A percentile compares a stretch with the other conserved stretches of the same genome.
Conservation (phyloP, 495 filamentous ascomycete genomes). For the Trichocladium antarcticum region DNA sequence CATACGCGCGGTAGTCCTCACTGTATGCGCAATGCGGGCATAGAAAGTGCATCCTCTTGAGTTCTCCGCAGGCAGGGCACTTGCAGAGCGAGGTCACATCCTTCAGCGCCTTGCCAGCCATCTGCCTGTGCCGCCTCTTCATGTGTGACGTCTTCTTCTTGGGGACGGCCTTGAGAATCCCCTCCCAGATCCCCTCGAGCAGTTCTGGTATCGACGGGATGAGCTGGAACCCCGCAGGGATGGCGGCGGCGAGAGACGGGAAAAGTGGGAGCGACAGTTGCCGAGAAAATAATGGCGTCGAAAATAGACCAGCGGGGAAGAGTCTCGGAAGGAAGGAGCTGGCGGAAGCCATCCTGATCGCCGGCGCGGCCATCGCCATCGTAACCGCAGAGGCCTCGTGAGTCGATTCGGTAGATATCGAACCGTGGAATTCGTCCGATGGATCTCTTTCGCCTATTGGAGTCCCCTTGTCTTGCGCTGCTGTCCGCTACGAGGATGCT, state of each 20-base stretch:
- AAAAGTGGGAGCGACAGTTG: conserved; percentile 35
- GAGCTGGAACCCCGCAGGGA: conserved; percentile 46
- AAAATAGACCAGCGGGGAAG: conserved; percentile 28
- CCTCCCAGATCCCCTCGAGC: conserved; percentile 77
- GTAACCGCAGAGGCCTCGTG: neutral
- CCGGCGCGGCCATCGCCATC: conserved; percentile 35
- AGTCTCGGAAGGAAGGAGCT: conserved; percentile 28
- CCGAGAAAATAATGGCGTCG: conserved; percentile 28
- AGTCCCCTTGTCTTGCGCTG: neutral
- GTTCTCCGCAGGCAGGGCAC: conserved; percentile 75
- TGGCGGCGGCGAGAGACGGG: conserved; percentile 39
- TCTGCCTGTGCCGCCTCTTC: conserved; percentile 84
- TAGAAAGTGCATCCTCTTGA: conserved; percentile 78
- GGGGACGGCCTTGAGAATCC: conserved; percentile 79
- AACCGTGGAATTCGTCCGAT: too few species aligned
- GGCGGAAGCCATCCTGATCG: conserved; percentile 23
- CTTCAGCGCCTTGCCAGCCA: conserved; percentile 88
- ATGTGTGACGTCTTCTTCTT: conserved; percentile 99
- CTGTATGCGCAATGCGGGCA: conserved; percentile 61
- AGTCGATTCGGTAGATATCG: neutral
- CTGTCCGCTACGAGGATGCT: neutral
- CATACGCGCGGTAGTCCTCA: conserved; percentile 17
- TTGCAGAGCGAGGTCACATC: conserved; percentile 76
- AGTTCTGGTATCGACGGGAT: conserved; percentile 42
- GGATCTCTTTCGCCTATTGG: neutral